Percentiles rank a stretch among this genome's conserved stretches.
Evolutionary conservation across 2,329 filamentous ascomycete genomes (phyloP).

Genomic region (Aureobasidium leucospermi): DNA sequence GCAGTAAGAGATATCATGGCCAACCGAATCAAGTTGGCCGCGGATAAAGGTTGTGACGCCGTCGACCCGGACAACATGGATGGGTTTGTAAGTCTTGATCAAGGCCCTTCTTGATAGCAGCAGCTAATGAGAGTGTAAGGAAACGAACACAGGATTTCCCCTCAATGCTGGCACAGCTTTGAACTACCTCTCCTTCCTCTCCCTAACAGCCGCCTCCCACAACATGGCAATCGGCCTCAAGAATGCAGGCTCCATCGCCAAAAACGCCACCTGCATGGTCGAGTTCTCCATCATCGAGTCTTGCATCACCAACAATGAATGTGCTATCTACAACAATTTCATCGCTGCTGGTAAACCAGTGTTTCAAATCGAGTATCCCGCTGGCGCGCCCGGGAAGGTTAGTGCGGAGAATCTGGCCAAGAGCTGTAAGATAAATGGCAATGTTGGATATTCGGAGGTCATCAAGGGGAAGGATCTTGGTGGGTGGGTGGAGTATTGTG

Average conservation of each 20-base stretch:
- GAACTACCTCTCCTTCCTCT: conserved; percentile 54
- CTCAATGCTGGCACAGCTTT: conserved; percentile 51
- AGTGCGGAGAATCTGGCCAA: conserved; percentile 21
- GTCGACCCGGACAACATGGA: conserved; percentile 28
- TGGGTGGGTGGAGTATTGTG: conserved; percentile 44
- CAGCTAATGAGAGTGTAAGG: conserved; percentile 1
- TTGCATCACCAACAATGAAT: conserved; percentile 56
- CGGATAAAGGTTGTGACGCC: conserved; percentile 32
- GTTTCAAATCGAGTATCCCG: conserved; percentile 66
- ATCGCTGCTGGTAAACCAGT: conserved; percentile 57
- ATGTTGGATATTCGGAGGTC: conserved; percentile 35
- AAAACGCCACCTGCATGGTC: conserved; percentile 42
- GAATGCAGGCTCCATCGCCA: conserved; percentile 57
- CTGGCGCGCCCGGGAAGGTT: conserved; percentile 36
- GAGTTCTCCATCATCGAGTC: conserved; percentile 66
- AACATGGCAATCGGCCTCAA: conserved; percentile 61
- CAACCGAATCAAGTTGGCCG: conserved; percentile 51
- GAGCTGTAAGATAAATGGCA: conserved; percentile 36
- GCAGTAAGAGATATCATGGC: conserved; percentile 60
- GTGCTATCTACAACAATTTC: conserved; percentile 51
- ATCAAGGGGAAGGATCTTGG: conserved; percentile 61
- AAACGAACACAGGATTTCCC: conserved; percentile 55
- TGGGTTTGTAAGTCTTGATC: conserved; percentile 14
- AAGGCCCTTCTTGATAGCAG: not conserved
- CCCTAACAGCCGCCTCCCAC: conserved; percentile 44